These are phyloP conservation scores for Talaromyces adpressus DNA, from an alignment of 495 filamentous ascomycete species.

Conservation along the genomic window DNA sequence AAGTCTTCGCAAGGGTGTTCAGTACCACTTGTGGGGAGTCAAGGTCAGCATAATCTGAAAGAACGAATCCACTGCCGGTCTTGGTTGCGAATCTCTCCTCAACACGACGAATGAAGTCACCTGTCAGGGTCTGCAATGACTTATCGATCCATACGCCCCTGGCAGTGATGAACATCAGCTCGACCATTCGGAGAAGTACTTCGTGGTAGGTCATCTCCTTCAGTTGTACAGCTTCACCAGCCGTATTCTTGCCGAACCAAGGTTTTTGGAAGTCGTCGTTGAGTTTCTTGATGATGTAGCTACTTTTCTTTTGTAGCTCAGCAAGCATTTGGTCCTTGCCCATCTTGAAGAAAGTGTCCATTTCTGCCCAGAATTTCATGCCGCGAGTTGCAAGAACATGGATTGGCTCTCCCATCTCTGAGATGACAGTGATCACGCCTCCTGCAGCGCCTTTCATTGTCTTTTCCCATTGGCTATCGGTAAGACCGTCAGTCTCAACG, in stretches of 20 bases:
- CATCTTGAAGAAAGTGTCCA: conserved; percentile 30
- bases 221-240: conserved; percentile 79
- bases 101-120: conserved; percentile 90
- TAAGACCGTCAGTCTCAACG: conserved; percentile 19
- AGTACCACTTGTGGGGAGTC: conserved; percentile 70
- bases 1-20: conserved; percentile 70
- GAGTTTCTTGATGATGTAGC: conserved; percentile 91
- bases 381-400: conserved; percentile 34
- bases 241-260: conserved; percentile 77
- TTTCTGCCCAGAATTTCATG: conserved; percentile 27
- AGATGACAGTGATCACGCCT: conserved; percentile 30
- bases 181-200: conserved; percentile 88
- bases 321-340: conserved; percentile 16
- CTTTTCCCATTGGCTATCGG: conserved; percentile 22
- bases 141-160: conserved; percentile 91
- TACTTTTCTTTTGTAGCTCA: conserved; percentile 21
- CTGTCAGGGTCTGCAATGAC: conserved; percentile 72
- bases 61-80: conserved; percentile 60
- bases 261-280: conserved; percentile 99
- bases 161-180: conserved; percentile 92
- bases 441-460: conserved; percentile 19
- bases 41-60: conserved; percentile 86
- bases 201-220: conserved; percentile 98
- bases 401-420: conserved; percentile 38
- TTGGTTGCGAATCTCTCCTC: conserved; percentile 76